These are phyloP conservation scores for Nothophytophthora sp. DNA, from an alignment of 352 stramenopile genomes.

Conservation along the genomic window DNA sequence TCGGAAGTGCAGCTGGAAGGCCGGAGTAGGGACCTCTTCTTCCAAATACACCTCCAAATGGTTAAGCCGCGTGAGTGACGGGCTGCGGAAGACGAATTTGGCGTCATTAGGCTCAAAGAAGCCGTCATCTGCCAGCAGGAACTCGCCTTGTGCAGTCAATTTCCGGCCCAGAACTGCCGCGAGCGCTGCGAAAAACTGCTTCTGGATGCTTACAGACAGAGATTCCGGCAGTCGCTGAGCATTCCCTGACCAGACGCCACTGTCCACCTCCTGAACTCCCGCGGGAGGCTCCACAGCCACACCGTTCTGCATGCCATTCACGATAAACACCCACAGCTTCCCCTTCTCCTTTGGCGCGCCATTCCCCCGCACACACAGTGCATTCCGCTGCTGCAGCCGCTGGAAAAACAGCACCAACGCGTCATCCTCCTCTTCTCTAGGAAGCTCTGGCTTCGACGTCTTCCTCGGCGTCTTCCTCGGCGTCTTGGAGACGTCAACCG, in stretches of 20 bases:
- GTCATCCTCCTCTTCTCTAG: constrained; percentile 12
- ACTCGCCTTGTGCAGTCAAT: constrained; percentile 44
- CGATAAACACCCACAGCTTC: constrained; percentile 57
- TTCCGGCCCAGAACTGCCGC: constrained; percentile 22
- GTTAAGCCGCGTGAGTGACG: constrained; percentile 55
- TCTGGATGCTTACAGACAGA: constrained; percentile 21
- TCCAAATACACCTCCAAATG: constrained; percentile 70
- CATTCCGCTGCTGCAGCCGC: constrained; percentile 40
- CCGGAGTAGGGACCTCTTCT: constrained; percentile 41
- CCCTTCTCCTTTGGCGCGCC: not conserved
- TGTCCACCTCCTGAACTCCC: constrained; percentile 25
- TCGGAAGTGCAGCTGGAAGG: constrained; percentile 55
- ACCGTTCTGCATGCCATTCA: constrained; percentile 33
- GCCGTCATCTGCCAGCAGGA: constrained; percentile 26
- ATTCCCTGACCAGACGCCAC: constrained; percentile 14
- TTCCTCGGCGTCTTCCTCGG: constrained; percentile 6
- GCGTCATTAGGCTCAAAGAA: constrained; percentile 58
- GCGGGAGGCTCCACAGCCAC: constrained; percentile 32
- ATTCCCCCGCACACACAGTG: constrained; percentile 32
- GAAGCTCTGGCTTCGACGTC: not conserved
- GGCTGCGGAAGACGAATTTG: constrained; percentile 61
- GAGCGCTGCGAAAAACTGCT: constrained; percentile 49
- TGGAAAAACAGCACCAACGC: constrained; percentile 29
- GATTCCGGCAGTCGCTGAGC: not conserved
- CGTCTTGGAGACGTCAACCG: too few relatives aligned